phyloP scores from a whole-genome alignment of 805 yeast genomes.

The Yamadazyma takamatsuzukensis region DNA sequence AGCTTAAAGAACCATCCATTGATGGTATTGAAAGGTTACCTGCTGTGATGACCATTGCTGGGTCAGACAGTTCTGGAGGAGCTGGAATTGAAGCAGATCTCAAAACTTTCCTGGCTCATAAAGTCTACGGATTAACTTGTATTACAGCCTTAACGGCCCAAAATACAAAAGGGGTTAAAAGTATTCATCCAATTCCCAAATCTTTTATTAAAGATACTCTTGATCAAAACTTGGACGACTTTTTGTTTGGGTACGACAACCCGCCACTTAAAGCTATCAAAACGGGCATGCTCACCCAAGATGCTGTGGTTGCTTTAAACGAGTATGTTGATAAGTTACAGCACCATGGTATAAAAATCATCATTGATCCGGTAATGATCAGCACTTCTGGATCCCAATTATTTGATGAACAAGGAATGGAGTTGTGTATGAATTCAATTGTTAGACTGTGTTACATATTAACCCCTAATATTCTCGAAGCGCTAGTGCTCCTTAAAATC shows the following conservation, averaged over 20 bases:
- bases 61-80: constrained; percentile 85
- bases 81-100: constrained; percentile 91
- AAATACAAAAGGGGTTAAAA: constrained; percentile 53
- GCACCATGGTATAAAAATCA: constrained; percentile 30
- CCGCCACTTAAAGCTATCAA: constrained; percentile 59
- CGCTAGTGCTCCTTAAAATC: constrained; percentile 37
- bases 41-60: constrained; percentile 47
- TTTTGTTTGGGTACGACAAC: constrained; percentile 30
- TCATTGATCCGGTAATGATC: constrained; percentile 82
- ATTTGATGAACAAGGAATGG: constrained; percentile 45
- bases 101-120: constrained; percentile 72
- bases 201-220: constrained; percentile 47
- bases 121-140: constrained; percentile 73
- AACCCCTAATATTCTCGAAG: constrained; percentile 78
- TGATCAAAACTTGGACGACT: constrained; percentile 55
- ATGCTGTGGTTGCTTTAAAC: constrained; percentile 47
- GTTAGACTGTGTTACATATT: constrained; percentile 54
- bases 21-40: constrained; percentile 8
- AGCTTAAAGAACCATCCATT: not conserved
- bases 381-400: constrained; percentile 73
- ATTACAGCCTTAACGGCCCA: constrained; percentile 80
- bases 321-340: constrained; percentile 30
- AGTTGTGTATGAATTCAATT: constrained; percentile 39
- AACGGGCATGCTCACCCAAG: constrained; percentile 70
- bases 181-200: constrained; percentile 39